Percentiles rank a stretch among this genome's conserved stretches.
phyloP scores from a whole-genome alignment of 2,329 filamentous ascomycete species.

The Colletotrichum liriopes region DNA sequence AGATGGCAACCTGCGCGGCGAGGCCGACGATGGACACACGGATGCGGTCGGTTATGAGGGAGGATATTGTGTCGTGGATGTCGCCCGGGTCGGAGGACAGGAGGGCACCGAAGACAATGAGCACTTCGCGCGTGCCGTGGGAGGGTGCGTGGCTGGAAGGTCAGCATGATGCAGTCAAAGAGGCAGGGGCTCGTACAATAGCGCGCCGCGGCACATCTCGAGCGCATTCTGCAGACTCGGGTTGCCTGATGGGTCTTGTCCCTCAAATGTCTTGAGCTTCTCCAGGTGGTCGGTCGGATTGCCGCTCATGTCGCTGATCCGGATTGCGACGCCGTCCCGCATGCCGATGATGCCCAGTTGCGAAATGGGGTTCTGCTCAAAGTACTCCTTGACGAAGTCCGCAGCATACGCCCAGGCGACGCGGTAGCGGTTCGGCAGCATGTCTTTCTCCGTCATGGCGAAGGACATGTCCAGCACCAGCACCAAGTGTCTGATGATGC shows the following conservation, averaged over 20 bases:
- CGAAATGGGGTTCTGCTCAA: constrained; percentile 98
- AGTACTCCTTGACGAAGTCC: constrained; percentile 94
- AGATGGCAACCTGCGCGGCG: constrained; percentile 92
- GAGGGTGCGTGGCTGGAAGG: constrained; percentile 83
- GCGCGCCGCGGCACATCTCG: constrained; percentile 91
- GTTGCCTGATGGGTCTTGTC: constrained; percentile 79
- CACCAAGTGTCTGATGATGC: constrained; percentile 97
- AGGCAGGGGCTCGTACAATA: constrained; percentile 76
- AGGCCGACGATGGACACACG: constrained; percentile 92
- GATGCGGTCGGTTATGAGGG: constrained; percentile 86
- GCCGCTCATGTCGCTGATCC: constrained; percentile 90
- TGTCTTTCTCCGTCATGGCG: constrained; percentile 95
- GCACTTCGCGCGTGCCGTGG: constrained; percentile 93
- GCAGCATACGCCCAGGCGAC: constrained; percentile 86
- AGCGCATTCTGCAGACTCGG: constrained; percentile 94
- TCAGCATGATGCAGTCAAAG: constrained; percentile 25
- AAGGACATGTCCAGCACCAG: constrained; percentile 93
- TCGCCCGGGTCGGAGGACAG: constrained; percentile 94
- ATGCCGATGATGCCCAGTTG: constrained; percentile 95
- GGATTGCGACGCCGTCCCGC: constrained; percentile 89
- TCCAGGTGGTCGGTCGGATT: constrained; percentile 92
- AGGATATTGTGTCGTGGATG: constrained; percentile 89
- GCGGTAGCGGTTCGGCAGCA: constrained; percentile 89
- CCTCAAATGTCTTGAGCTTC: constrained; percentile 77
- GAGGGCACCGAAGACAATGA: constrained; percentile 92